These are phyloP conservation scores for Komagataella ulmi DNA, from an alignment of 805 yeast species.

Conservation along the genomic window DNA sequence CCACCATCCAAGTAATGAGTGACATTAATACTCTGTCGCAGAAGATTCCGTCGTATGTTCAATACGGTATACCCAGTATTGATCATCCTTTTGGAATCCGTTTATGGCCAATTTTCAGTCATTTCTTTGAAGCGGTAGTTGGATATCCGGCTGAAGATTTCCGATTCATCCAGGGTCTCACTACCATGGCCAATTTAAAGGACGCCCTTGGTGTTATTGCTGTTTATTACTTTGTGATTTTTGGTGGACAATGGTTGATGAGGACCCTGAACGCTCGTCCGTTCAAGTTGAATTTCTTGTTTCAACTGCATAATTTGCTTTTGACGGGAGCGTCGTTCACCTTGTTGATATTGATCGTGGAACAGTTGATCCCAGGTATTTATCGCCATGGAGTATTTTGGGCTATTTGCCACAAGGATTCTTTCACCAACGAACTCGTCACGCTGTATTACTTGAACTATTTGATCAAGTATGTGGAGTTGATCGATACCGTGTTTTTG, in stretches of 20 bases:
- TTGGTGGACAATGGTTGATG: conserved; percentile 70
- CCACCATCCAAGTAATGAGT: not conserved
- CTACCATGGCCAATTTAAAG: conserved; percentile 54
- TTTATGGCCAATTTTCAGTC: conserved; percentile 57
- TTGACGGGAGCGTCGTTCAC: conserved; percentile 58
- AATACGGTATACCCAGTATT: conserved; percentile 6
- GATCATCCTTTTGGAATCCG: conserved; percentile 43
- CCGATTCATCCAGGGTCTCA: conserved; percentile 47
- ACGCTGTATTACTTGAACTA: conserved; percentile 84
- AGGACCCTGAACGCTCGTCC: conserved; percentile 40
- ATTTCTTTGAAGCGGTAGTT: conserved; percentile 24
- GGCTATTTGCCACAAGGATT: conserved; percentile 64
- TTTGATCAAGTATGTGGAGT: conserved; percentile 78
- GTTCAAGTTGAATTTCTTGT: conserved; percentile 58
- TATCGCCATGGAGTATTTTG: conserved; percentile 64
- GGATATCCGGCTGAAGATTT: conserved; percentile 59
- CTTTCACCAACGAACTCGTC: conserved; percentile 79
- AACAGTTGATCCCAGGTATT: conserved; percentile 77
- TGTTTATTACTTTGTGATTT: conserved; percentile 66
- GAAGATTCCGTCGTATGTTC: conserved; percentile 1
- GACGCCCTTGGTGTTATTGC: conserved; percentile 39
- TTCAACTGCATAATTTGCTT: conserved; percentile 75
- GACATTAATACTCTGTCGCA: not conserved
- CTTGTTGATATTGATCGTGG: conserved; percentile 58
- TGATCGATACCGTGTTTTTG: conserved; percentile 82